Conservation (phyloP, 805 yeast species). For the Myxozyma udenii region DNA sequence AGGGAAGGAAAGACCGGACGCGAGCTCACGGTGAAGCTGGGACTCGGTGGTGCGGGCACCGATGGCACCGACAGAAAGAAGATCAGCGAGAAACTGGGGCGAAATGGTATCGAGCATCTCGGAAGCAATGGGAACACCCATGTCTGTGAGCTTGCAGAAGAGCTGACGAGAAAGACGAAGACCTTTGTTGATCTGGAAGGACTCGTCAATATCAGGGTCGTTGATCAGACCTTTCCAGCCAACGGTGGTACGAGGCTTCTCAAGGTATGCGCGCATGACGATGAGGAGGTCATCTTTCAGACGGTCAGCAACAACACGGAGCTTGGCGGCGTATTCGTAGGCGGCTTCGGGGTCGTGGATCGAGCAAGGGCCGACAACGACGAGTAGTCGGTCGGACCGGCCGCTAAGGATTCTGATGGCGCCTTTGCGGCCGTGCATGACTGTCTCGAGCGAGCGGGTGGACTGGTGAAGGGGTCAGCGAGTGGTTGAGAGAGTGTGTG, state of each 20-base stretch:
- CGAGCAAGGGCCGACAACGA: conserved; percentile 96
- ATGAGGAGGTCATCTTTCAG: conserved; percentile 72
- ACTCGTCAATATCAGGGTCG: conserved; percentile 90
- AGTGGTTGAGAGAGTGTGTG: background rate
- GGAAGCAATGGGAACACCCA: conserved; percentile 87
- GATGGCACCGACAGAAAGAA: conserved; percentile 92
- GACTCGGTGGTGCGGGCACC: conserved; percentile 99
- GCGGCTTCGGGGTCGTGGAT: conserved; percentile 91
- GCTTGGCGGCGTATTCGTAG: conserved; percentile 73
- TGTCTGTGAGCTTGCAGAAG: conserved; percentile 72
- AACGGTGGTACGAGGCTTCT: conserved; percentile 97
- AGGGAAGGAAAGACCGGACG: conserved; percentile 98
- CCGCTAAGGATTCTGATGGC: conserved; percentile 71
- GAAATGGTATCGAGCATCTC: conserved; percentile 98
- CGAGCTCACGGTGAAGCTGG: conserved; percentile 94
- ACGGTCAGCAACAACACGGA: conserved; percentile 66
- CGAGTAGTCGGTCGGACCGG: conserved; percentile 76
- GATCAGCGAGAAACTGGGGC: conserved; percentile 90
- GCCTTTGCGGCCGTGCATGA: conserved; percentile 72
- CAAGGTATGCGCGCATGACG: conserved; percentile 96
- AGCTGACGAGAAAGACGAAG: conserved; percentile 80
- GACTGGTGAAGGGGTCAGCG: conserved; percentile 4
- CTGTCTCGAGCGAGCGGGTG: conserved; percentile 45
- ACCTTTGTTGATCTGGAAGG: conserved; percentile 95
- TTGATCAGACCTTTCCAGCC: conserved; percentile 99